A percentile compares a stretch with the other conserved stretches of the same genome.
phyloP scores from a whole-genome alignment of 345 rosid genomes.

The Dipteronia dyeriana region DNA sequence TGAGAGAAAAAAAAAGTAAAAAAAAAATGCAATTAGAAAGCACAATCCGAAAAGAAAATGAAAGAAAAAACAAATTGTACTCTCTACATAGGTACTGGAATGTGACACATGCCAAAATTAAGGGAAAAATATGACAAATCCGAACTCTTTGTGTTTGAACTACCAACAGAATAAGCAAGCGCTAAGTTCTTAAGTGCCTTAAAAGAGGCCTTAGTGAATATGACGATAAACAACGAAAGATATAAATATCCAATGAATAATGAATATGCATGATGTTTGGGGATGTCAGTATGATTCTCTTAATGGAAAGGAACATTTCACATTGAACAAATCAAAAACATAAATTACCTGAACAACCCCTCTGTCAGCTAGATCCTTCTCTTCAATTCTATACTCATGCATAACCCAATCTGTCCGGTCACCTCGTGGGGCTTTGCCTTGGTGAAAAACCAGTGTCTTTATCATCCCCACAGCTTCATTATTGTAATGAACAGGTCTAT shows the following conservation, averaged over 20 bases:
- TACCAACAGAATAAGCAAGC: neutral
- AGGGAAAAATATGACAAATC: neutral
- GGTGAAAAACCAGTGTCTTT: slow-evolving; percentile 63
- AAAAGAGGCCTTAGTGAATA: neutral
- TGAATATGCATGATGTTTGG: neutral
- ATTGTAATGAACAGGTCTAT: slow-evolving; percentile 47
- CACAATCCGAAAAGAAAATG: neutral
- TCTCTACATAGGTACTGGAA: neutral
- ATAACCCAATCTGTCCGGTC: slow-evolving; percentile 84
- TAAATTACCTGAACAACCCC: slow-evolving; percentile 35
- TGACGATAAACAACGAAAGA: neutral
- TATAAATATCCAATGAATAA: neutral
- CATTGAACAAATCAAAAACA: neutral
- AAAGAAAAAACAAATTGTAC: neutral
- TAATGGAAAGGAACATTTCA: neutral
- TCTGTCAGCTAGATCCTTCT: slow-evolving; percentile 26
- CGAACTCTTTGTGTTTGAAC: neutral
- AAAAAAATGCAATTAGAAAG: no score
- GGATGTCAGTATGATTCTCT: neutral
- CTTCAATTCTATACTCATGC: slow-evolving; percentile 67
- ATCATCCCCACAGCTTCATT: slow-evolving; percentile 53
- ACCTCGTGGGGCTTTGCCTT: slow-evolving; percentile 49
- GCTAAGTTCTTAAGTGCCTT: neutral
- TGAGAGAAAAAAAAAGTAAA: no score
- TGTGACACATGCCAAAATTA: neutral